Conservation (phyloP, 2,329 filamentous ascomycete genomes). For the Penicillium sclerotiorum region DNA sequence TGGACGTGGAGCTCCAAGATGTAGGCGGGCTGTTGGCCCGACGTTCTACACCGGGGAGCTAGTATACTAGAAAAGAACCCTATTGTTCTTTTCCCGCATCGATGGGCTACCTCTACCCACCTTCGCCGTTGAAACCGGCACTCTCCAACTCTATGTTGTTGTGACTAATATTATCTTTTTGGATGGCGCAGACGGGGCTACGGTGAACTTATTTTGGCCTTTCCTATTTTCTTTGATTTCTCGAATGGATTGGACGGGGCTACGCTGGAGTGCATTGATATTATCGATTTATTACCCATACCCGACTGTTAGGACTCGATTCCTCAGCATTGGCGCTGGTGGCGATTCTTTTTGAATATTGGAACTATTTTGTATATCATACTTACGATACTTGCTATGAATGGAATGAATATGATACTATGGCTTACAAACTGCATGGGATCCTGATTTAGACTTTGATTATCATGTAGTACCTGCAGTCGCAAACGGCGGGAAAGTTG, state of each 20-base stretch:
- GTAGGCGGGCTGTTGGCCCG: slow-evolving; percentile 43
- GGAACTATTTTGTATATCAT: neutral
- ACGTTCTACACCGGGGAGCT: neutral
- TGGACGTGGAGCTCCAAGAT: slow-evolving; percentile 44
- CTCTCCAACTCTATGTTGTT: too few relatives aligned
- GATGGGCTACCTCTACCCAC: too few relatives aligned
- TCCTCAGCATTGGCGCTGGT: slow-evolving; percentile 1
- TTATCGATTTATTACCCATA: neutral
- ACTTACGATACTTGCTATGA: neutral
- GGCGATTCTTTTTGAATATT: neutral
- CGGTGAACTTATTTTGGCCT: too few relatives aligned
- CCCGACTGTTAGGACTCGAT: neutral
- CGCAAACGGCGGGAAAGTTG: too few relatives aligned
- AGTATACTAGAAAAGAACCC: too few relatives aligned
- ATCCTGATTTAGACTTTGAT: neutral
- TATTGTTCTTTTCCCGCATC: too few relatives aligned
- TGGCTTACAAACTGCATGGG: neutral
- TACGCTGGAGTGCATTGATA: neutral
- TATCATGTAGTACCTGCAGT: neutral
- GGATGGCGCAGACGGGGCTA: neutral
- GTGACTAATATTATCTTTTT: neutral
- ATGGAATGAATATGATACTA: neutral
- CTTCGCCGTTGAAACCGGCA: too few relatives aligned
- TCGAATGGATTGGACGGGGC: neutral
- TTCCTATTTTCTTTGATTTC: too few relatives aligned